Evolutionary conservation across 306 rosid genomes (phyloP), one percentile per base, ranked within the genome.

Genomic region (Malus asiatica): DNA sequence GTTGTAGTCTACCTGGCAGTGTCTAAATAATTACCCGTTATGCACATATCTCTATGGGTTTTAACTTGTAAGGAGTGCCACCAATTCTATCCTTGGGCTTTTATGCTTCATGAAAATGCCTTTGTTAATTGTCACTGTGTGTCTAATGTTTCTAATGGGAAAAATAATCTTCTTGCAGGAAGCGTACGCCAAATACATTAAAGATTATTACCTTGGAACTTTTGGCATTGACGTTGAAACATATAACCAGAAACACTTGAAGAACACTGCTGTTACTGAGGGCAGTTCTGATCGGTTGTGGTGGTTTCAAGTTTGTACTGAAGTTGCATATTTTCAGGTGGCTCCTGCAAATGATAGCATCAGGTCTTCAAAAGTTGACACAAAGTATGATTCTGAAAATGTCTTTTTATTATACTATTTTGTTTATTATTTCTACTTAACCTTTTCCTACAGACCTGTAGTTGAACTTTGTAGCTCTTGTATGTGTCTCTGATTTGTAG

Each of bases 301-400:
- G 98, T 92, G 98, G 98, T 94, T 94, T 84, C 98, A 94, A 94
- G 98, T 91, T 84, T 94, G 98, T 79, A 89, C 92, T 20, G 98
- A 92, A 85, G 93, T 94, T 81, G 98, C 97, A 69, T 94, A 83
- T 86, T 94, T 94, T 84, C 98, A 94, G 88, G 98, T 94, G 76
- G 97, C 98, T 66, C 98, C 96, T 19, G 84, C 88, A 81, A 89
- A 87, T 80, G 98, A 92, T 73, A 94, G 95, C 77, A 68, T 94
- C 51, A 93, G 98, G 45, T 94, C 98, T 80, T 82, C 93, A 57
- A 87, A 84, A 85, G 90, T 94, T 53, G 90, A 92, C 76, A 72
- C 89, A 29, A 92, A 82, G 98, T 79, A 86, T 82, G 82, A 65
- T 22, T 18, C 42, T 38, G 15, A 55, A 35, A 42, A 70, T 70